A percentile compares a stretch with the other conserved stretches of the same genome.
These are phyloP conservation scores for Xylaria arbuscula DNA, from an alignment of 2,329 filamentous ascomycete genomes.

Conservation along the genomic window DNA sequence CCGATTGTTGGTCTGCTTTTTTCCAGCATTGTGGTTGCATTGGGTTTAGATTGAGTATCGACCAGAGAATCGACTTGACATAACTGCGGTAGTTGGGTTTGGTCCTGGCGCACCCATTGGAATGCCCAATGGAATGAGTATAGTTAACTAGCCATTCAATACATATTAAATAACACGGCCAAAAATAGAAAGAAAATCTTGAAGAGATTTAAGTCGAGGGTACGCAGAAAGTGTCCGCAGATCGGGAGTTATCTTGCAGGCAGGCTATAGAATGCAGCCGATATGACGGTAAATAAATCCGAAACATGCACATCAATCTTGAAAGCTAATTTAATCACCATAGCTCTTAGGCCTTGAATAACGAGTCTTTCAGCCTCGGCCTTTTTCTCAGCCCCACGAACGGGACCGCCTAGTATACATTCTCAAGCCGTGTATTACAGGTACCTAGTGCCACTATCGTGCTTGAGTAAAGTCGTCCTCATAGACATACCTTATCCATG, in stretches of 20 bases:
- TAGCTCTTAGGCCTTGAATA: neutral
- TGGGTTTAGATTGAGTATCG: conserved; percentile 36
- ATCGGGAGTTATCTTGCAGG: neutral
- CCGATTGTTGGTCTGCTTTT: conserved; percentile 15
- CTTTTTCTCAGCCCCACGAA: neutral
- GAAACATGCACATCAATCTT: no score
- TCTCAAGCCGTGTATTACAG: neutral
- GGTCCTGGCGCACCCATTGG: conserved; percentile 11
- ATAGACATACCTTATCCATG: neutral
- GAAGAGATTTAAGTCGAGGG: neutral
- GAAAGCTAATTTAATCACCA: neutral
- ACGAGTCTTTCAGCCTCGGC: neutral
- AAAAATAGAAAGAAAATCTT: neutral
- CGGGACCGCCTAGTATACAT: neutral
- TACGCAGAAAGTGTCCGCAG: neutral
- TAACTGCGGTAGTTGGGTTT: neutral
- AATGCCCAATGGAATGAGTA: conserved; percentile 21
- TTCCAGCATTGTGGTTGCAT: conserved; percentile 35
- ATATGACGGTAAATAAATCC: no score
- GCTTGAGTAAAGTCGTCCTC: neutral
- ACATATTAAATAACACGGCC: conserved; percentile 22
- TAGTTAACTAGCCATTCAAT: conserved; percentile 27
- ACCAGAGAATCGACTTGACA: conserved; percentile 21
- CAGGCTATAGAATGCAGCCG: neutral
- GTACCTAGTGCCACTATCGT: neutral